Evolutionary conservation across 768 basidiomycete species (phyloP), one percentile per base, ranked within the genome.

Genomic region (Amanita fuliginea): DNA sequence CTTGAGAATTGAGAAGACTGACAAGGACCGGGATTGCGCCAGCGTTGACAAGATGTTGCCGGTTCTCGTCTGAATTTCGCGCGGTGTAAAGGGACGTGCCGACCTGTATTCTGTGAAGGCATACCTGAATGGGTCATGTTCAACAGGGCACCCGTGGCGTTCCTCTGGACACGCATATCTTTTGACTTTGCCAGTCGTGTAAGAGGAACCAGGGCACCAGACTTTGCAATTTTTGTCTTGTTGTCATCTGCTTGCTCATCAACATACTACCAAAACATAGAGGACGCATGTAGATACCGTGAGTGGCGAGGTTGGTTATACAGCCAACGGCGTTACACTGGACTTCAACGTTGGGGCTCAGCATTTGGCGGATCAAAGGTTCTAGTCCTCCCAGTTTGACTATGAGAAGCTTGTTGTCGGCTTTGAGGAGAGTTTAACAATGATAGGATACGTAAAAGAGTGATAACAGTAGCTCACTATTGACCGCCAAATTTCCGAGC

Each of bases 251-350:
- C 19, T 33, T 16, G 26, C 53, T 41, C n/a, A 46, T 36, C 52
- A 52, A 56, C 46, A n/a, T 37, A 51, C 46, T 56, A 10, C 39
- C 39, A 26, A 40, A 22, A 36, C n/a, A 34, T 43, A 32, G 36
- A 50, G 41, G 34, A 35, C 19, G 33, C 42, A 49, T 46, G 41
- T 19, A 64, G 80, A 48, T 51, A 95, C 94, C 95, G 68, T 98
- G 95, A 1, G 95, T 99, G 11, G 96, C 96, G 39, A 99, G 76
- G 64, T 99, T 99, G 14, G 96, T 99, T 45, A 99, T 92, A 62
- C 96, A 99, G 30, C 96, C 96, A 21, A 99, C 96, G 24, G 96
- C 96, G 62, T 99, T 99, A 72, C 96, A 99, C 66, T 98, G 96
- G 2, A 99, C 96, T 63, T 99, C 96, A 36, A 98, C 95, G 60